Conservation (phyloP, 2,329 filamentous ascomycete genomes). For the Pyrenochaeta sp. region DNA sequence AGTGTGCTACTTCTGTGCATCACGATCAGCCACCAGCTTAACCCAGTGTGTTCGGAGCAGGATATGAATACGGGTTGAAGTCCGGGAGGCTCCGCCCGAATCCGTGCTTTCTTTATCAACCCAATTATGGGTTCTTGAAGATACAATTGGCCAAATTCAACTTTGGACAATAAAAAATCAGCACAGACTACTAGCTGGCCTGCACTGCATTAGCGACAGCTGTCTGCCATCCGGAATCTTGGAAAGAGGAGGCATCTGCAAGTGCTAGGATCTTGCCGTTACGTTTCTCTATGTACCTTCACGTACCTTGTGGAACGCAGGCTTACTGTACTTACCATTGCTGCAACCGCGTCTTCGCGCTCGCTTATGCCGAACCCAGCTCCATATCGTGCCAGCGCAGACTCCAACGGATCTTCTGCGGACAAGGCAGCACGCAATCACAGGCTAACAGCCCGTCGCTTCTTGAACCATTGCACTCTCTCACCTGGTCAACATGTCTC, state of each 20-base stretch:
- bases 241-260: constrained; percentile 28
- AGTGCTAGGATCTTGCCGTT: constrained; percentile 23
- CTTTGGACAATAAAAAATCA: constrained; percentile 17
- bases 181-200: constrained; percentile 16
- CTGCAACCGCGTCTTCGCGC: constrained; percentile 16
- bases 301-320: constrained; percentile 3
- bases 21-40: constrained; percentile 10
- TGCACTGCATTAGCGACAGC: constrained; percentile 34
- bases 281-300: constrained; percentile 8
- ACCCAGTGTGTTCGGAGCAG: constrained; percentile 11
- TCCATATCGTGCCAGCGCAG: constrained; percentile 19
- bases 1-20: constrained; percentile 14
- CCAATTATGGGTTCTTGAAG: constrained; percentile 13
- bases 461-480: background rate
- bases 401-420: background rate
- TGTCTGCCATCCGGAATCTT: constrained; percentile 21
- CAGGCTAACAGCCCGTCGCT: background rate
- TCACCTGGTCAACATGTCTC: constrained; percentile 16
- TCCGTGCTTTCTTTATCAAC: constrained; percentile 17
- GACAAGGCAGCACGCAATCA: background rate
- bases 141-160: constrained; percentile 21
- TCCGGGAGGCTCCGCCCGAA: constrained; percentile 17
- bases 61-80: constrained; percentile 20
- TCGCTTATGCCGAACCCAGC: constrained; percentile 25
- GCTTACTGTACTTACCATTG: background rate